A percentile compares a stretch with the other conserved stretches of the same genome.
Evolutionary conservation across 1,284 basidiomycete genomes (phyloP).

Genomic region (Gymnopus androsaceus): DNA sequence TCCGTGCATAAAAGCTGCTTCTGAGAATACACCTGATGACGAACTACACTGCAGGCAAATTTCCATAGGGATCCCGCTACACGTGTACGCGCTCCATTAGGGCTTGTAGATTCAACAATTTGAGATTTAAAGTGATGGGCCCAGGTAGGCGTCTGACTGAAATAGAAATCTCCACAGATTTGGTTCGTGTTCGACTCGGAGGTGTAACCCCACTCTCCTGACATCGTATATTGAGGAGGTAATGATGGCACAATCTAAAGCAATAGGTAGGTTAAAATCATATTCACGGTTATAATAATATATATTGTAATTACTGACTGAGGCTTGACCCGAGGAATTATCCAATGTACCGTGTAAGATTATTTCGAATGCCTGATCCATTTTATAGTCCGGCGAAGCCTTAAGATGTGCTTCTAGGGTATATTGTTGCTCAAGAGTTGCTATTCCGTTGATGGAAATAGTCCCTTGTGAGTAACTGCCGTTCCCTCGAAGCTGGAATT

Average conservation of each 20-base stretch:
- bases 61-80: conserved; percentile 5
- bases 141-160: conserved; percentile 13
- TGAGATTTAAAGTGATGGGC: conserved; percentile 5
- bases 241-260: not conserved
- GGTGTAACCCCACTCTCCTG: conserved; percentile 8
- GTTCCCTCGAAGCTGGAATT: not conserved
- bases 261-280: no score
- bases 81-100: not conserved
- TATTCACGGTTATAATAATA: no score
- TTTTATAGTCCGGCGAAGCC: conserved; percentile 2
- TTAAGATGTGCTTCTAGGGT: not conserved
- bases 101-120: not conserved
- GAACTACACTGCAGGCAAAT: conserved; percentile 6
- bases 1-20: not conserved
- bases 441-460: conserved; percentile 6
- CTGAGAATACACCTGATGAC: conserved; percentile 1
- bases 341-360: conserved; percentile 1
- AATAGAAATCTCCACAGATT: conserved; percentile 1
- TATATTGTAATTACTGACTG: no score
- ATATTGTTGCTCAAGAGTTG: not conserved
- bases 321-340: not conserved
- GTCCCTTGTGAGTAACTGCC: conserved; percentile 9
- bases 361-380: not conserved
- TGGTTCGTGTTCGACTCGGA: not conserved
- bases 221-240: conserved; percentile 1